Evolutionary conservation across 164 flowering plant species (phyloP).

Genomic region (Piper betle): DNA sequence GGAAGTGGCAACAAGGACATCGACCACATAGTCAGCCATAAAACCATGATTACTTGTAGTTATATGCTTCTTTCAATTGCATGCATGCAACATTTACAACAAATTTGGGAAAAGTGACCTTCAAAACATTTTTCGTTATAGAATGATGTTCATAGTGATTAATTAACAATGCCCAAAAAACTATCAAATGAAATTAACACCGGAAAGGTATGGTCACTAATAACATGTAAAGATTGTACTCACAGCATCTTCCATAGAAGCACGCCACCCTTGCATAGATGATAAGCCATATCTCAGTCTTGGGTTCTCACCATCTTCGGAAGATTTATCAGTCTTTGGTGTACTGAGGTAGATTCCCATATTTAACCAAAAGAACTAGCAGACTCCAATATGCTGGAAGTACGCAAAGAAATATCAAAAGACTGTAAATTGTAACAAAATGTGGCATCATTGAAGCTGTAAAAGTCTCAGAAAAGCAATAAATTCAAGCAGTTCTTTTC

Average conservation of each 20-base stretch:
- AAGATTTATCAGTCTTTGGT: conserved; percentile 65
- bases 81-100: too few relatives aligned
- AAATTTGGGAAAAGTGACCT: too few relatives aligned
- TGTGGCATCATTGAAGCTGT: not conserved
- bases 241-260: conserved; percentile 86
- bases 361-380: conserved; percentile 9
- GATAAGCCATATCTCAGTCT: conserved; percentile 56
- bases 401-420: not conserved
- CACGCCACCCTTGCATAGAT: conserved; percentile 88
- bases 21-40: too few relatives aligned
- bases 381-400: not conserved
- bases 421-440: not conserved
- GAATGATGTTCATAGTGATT: too few relatives aligned
- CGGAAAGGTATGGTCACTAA: too few relatives aligned
- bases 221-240: conserved; percentile 14
- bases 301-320: conserved; percentile 61
- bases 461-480: not conserved
- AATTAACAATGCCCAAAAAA: too few relatives aligned
- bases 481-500: not conserved
- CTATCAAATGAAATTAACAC: too few relatives aligned
- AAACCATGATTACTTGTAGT: too few relatives aligned
- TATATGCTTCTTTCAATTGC: too few relatives aligned
- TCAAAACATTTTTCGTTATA: too few relatives aligned
- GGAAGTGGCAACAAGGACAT: too few relatives aligned
- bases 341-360: conserved; percentile 76